Evolutionary conservation across 2,329 filamentous ascomycete genomes (phyloP), one percentile per base, ranked within the genome.

Genomic region (Curvularia eragrostidis): DNA sequence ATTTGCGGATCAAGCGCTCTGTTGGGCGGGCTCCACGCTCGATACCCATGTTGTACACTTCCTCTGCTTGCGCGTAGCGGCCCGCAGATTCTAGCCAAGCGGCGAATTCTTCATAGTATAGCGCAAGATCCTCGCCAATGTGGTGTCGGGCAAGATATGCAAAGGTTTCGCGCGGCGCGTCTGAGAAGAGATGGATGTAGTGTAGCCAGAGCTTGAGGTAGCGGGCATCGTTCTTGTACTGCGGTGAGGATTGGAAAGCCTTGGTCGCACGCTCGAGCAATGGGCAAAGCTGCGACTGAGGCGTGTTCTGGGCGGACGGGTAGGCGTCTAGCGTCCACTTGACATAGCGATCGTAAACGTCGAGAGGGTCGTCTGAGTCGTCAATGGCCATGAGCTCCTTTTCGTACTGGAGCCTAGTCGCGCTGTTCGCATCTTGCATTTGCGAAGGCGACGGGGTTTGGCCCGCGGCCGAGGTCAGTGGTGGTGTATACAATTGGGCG

Each of bases 71-170:
- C 21, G 83, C 85, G 90, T 92, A 97, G 63, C 94, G 84, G 13
- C 88, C 90, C 6, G 89, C 90, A 34, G 87, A 83, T 79, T 99
- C 95, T 6, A 99, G 82, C 91, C 93, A 98, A 1, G 87, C 90
- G 1, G 95, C 93, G 73, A 96, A 99, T 72, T 98, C 95, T 75
- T 99, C 95, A 77, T 99, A 99, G 77, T 93, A 99, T 3, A 98
- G 81, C 1, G 95, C 95, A 2, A 99, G 84, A 0, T 84, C 82
- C 71, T 97, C 93, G 59, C 94, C 95, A 59, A 99, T 91, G 62
- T 84, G 85, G 73, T 99, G 93, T 49, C 93, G 90, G 12, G 94
- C 89, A 34, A 99, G 83, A 73, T 96, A 99, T 46, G 95, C 87
- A 74, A 93, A 99, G 0, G 91, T 92, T 78, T 99, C 95, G 51